Conservation (phyloP, 352 stramenopile species). For the Phytophthora tentaculata region DNA sequence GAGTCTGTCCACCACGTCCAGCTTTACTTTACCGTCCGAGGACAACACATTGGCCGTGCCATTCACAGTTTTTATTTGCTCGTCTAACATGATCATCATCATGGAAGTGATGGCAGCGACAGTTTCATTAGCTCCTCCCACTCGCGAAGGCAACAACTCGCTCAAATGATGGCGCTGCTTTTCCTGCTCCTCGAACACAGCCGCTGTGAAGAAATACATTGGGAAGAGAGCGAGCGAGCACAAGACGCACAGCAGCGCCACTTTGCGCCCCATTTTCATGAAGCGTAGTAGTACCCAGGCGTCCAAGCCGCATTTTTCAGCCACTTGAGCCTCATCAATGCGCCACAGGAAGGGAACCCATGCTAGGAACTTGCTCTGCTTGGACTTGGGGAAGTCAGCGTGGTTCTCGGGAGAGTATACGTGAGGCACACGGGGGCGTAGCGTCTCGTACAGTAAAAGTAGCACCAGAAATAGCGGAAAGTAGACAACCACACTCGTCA, state of each 20-base stretch:
- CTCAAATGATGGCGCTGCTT: constrained; percentile 35
- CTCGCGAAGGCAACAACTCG: constrained; percentile 21
- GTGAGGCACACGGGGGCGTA: constrained; percentile 49
- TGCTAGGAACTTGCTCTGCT: constrained; percentile 42
- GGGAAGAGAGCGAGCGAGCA: constrained; percentile 73
- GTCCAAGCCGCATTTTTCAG: constrained; percentile 69
- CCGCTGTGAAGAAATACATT: constrained; percentile 63
- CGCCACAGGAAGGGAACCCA: constrained; percentile 75
- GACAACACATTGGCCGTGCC: constrained; percentile 26
- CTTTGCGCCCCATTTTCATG: constrained; percentile 70
- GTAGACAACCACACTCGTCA: constrained; percentile 69
- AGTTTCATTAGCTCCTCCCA: constrained; percentile 12
- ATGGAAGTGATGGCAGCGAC: constrained; percentile 30
- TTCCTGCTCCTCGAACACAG: constrained; percentile 42
- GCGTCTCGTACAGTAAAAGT: constrained; percentile 64
- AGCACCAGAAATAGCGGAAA: constrained; percentile 64
- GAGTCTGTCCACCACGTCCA: constrained; percentile 72
- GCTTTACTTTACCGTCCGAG: constrained; percentile 36
- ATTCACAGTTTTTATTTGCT: constrained; percentile 18
- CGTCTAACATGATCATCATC: constrained; percentile 35
- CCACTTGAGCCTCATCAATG: constrained; percentile 62
- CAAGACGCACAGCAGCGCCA: constrained; percentile 59
- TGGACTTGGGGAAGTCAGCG: constrained; percentile 39
- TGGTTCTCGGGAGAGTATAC: constrained; percentile 63
- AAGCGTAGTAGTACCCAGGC: constrained; percentile 83